Evolutionary conservation across 2,329 filamentous ascomycete species (phyloP).

Genomic region (Nemania serpens): DNA sequence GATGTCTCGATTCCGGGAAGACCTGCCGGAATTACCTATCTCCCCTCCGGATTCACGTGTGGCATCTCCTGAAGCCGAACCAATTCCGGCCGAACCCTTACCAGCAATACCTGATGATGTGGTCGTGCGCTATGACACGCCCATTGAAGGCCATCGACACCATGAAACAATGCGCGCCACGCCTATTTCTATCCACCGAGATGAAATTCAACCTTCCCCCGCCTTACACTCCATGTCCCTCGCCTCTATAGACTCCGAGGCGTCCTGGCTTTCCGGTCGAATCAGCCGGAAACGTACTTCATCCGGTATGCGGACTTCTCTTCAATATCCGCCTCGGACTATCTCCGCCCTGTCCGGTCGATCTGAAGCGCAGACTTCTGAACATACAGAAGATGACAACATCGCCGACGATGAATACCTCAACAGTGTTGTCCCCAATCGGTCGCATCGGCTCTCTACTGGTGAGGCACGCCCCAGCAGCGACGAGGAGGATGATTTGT

Average conservation of each 20-base stretch:
- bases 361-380: slow-evolving; percentile 47
- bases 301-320: slow-evolving; percentile 48
- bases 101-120: slow-evolving; percentile 43
- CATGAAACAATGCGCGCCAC: slow-evolving; percentile 50
- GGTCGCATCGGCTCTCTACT: slow-evolving; percentile 48
- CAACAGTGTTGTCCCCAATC: slow-evolving; percentile 52
- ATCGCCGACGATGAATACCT: slow-evolving; percentile 78
- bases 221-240: slow-evolving; percentile 79
- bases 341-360: slow-evolving; percentile 62
- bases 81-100: slow-evolving; percentile 39
- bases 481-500: slow-evolving; percentile 60
- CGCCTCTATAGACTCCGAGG: slow-evolving; percentile 93
- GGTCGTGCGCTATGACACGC: slow-evolving; percentile 51
- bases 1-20: slow-evolving; percentile 89
- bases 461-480: slow-evolving; percentile 61
- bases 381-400: slow-evolving; percentile 65
- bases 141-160: slow-evolving; percentile 47
- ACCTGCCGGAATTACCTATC: slow-evolving; percentile 82
- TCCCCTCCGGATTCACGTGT: slow-evolving; percentile 85
- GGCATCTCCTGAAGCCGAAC: slow-evolving; percentile 73
- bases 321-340: slow-evolving; percentile 47
- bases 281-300: slow-evolving; percentile 54
- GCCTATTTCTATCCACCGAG: slow-evolving; percentile 50
- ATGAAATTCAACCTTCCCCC: slow-evolving; percentile 53
- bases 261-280: slow-evolving; percentile 89